A percentile compares a stretch with the other conserved stretches of the same genome.
phyloP scores from a whole-genome alignment of 805 yeast species.

The Barnettozyma sucrosica region DNA sequence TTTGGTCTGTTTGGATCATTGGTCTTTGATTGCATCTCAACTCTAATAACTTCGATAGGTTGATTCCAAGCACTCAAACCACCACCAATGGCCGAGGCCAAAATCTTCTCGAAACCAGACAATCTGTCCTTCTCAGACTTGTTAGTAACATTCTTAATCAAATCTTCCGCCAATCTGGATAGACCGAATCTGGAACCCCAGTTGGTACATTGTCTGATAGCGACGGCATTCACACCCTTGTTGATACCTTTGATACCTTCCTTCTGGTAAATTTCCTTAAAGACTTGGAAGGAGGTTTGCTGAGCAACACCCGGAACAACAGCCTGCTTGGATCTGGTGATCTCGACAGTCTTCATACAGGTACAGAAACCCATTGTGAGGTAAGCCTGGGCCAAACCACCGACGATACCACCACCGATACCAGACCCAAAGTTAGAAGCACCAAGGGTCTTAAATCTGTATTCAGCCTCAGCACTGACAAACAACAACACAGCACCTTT shows the following conservation, averaged over 20 bases:
- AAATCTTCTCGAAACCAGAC: slow-evolving; percentile 71
- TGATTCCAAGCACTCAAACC: slow-evolving; percentile 98
- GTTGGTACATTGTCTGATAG: slow-evolving; percentile 97
- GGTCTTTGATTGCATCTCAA: slow-evolving; percentile 97
- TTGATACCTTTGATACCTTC: slow-evolving; percentile 95
- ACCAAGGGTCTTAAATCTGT: slow-evolving; percentile 59
- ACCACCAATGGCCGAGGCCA: slow-evolving; percentile 89
- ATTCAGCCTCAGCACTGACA: slow-evolving; percentile 90
- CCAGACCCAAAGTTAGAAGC: slow-evolving; percentile 74
- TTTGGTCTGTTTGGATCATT: slow-evolving; percentile 92
- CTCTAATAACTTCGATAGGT: slow-evolving; percentile 96
- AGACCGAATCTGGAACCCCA: slow-evolving; percentile 98
- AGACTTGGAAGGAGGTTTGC: slow-evolving; percentile 77
- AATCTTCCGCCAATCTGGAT: slow-evolving; percentile 85
- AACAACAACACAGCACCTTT: slow-evolving; percentile 95
- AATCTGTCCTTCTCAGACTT: slow-evolving; percentile 59
- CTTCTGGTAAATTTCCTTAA: slow-evolving; percentile 70
- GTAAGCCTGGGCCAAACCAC: slow-evolving; percentile 96
- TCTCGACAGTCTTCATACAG: slow-evolving; percentile 98
- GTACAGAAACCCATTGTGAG: slow-evolving; percentile 97
- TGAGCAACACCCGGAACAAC: slow-evolving; percentile 59
- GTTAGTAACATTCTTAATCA: slow-evolving; percentile 57
- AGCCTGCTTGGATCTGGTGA: slow-evolving; percentile 81
- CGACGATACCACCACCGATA: slow-evolving; percentile 91
- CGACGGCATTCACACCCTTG: slow-evolving; percentile 97